These are phyloP conservation scores for Lyophyllum semitale DNA, from an alignment of 768 basidiomycete genomes.

Conservation along the genomic window DNA sequence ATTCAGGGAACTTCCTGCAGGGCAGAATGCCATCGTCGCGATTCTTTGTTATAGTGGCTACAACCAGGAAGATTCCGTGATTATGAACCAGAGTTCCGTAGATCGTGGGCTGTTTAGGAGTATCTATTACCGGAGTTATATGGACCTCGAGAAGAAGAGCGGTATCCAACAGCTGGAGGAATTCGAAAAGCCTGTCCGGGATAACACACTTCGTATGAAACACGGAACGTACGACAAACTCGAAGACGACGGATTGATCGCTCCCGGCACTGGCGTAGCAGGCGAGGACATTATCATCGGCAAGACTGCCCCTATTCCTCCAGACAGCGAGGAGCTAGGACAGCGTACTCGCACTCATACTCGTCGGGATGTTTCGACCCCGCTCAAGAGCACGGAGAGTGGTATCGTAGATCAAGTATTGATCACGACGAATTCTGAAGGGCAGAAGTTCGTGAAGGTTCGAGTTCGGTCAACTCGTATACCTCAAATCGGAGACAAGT, in stretches of 20 bases:
- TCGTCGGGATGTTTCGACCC: conserved; percentile 94
- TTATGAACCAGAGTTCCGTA: conserved; percentile 99
- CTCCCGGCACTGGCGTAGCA: conserved; percentile 90
- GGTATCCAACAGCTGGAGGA: conserved; percentile 91
- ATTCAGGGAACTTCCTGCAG: conserved; percentile 97
- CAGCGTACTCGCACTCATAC: conserved; percentile 93
- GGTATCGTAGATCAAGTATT: conserved; percentile 98
- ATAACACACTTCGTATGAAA: conserved; percentile 94
- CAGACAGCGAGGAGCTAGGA: conserved; percentile 96
- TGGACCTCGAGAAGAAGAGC: conserved; percentile 97
- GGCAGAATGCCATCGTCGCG: conserved; percentile 98
- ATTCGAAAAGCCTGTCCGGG: conserved; percentile 94
- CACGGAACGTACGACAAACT: conserved; percentile 98
- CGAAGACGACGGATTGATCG: conserved; percentile 94
- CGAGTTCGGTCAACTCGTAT: conserved; percentile 94
- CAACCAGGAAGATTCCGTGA: conserved; percentile 99
- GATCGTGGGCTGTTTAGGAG: conserved; percentile 98
- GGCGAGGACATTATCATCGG: conserved; percentile 99
- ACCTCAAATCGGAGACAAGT: conserved; percentile 98
- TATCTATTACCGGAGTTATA: conserved; percentile 98
- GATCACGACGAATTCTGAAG: conserved; percentile 94
- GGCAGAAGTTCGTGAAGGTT: conserved; percentile 98
- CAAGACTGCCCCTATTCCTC: conserved; percentile 96
- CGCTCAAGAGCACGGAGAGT: conserved; percentile 96
- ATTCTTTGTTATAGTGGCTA: conserved; percentile 99